Conservation (phyloP, 257 asterid genomes). For the Nicotiana otophora region DNA sequence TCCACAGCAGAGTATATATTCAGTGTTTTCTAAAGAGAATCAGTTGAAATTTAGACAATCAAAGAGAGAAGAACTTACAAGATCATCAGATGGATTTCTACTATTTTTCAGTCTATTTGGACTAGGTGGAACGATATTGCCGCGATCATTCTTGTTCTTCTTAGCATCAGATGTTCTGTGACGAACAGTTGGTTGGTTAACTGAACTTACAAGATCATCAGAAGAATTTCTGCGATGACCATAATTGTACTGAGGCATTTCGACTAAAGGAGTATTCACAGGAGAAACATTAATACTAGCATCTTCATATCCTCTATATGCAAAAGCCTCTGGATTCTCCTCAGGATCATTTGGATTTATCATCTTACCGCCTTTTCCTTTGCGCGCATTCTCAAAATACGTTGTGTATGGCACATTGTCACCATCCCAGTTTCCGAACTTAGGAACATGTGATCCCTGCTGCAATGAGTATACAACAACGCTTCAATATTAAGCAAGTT, state of each 20-base stretch:
- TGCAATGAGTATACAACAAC: not conserved
- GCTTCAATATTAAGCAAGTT: not conserved
- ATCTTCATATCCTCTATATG: not conserved
- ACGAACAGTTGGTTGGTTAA: constrained; percentile 14
- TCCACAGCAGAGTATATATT: not conserved
- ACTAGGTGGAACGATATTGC: constrained; percentile 17
- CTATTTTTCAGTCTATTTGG: constrained; percentile 15
- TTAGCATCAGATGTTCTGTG: constrained; percentile 20
- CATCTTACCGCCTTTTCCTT: constrained; percentile 31
- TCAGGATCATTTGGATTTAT: constrained; percentile 80
- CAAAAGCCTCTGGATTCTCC: constrained; percentile 68
- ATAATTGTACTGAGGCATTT: not conserved
- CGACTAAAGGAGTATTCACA: not conserved
- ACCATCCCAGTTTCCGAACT: constrained; percentile 75
- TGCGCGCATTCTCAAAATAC: constrained; percentile 68
- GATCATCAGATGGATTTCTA: constrained; percentile 32
- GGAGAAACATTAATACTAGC: constrained; percentile 3
- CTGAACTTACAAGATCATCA: not conserved
- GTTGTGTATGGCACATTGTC: constrained; percentile 69
- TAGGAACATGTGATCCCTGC: constrained; percentile 50
- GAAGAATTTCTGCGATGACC: constrained; percentile 21
- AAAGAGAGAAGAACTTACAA: constrained; percentile 31
- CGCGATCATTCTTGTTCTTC: constrained; percentile 20
- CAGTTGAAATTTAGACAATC: not conserved
- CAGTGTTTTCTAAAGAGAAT: not conserved